Conservation (phyloP, 495 filamentous ascomycete species). For the Penicillium coffeae region DNA sequence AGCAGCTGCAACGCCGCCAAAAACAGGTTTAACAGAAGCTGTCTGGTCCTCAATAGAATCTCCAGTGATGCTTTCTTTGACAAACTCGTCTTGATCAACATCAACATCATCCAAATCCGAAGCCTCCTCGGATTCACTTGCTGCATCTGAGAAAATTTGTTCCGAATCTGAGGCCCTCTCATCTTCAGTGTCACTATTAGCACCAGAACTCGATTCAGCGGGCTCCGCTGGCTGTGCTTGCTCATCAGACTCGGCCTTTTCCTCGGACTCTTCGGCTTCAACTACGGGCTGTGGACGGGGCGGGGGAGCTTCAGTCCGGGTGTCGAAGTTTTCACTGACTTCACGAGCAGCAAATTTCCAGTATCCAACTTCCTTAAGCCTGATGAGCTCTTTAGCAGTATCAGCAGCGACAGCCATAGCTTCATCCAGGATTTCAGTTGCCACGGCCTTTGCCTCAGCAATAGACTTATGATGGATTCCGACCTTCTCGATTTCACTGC, state of each 20-base stretch:
- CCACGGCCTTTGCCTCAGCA: slow-evolving; percentile 61
- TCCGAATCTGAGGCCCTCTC: slow-evolving; percentile 36
- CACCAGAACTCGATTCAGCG: no score
- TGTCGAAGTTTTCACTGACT: slow-evolving; percentile 69
- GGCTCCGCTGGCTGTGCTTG: no score
- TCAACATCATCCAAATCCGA: not conserved
- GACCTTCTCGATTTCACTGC: slow-evolving; percentile 67
- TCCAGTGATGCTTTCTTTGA: not conserved
- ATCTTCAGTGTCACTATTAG: not conserved
- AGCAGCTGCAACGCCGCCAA: slow-evolving; percentile 25
- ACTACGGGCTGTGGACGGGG: slow-evolving; percentile 36
- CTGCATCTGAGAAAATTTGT: slow-evolving; percentile 13
- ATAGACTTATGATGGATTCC: slow-evolving; percentile 71
- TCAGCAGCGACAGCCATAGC: slow-evolving; percentile 78
- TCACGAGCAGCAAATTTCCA: slow-evolving; percentile 84
- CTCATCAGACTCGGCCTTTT: no score
- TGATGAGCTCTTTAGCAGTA: slow-evolving; percentile 75
- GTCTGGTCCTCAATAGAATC: slow-evolving; percentile 6
- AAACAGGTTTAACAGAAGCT: slow-evolving; percentile 6
- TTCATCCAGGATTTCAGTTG: slow-evolving; percentile 63
- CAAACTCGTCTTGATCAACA: not conserved
- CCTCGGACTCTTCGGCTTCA: slow-evolving; percentile 32
- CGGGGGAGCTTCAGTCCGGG: slow-evolving; percentile 46
- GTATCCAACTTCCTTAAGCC: slow-evolving; percentile 77
- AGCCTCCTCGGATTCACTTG: not conserved